Evolutionary conservation across 495 filamentous ascomycete genomes (phyloP), one percentile per base, ranked within the genome.

Genomic region (Aspergillus indologenus): DNA sequence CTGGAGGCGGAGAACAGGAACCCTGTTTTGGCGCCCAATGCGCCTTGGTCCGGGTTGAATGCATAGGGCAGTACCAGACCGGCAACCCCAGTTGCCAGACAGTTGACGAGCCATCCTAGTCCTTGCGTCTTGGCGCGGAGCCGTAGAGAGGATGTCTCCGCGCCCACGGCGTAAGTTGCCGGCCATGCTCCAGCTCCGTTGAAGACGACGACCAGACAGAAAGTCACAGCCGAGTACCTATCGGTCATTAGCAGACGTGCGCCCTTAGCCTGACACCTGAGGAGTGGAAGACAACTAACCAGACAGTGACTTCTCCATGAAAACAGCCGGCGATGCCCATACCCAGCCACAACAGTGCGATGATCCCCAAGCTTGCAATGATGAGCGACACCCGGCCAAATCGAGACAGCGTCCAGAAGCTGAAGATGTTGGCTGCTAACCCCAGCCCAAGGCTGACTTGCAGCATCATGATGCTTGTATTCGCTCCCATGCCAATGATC

Each of bases 271-370:
- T 19, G 11, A 9, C 18, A 47, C n/a, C 17, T 47, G 29, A 26
- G 23, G 43, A 21, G n/a, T 20, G 9, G 23, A 15, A 24, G 29
- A 9, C 1, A 1, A 62, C 66, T 26, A 57, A 75, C 71, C 70
- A 74, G 15, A 69, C 59, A 1, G 61, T 73, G 1, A 70, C 68
- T 3, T 56, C 29, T 0, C 70, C 65, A 0, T n/a, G 21, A 45
- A 71, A 74, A 29, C 71, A 72, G 5, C 73, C 71, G 0, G 67
- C 65, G 3, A 76, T 70, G 0, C 73, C 73, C 61, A 74, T 68
- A 0, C 62, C 65, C 15, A 64, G 54, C 71, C 73, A 75, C 0
- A 73, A 48, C 7, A 71, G 51, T 2, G 59, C 62, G 0, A 67
- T 54, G 12, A 59, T 24, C 0, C 18, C 54, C 24, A 73, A 29